phyloP scores from a whole-genome alignment of 306 rosid genomes.

The Neltuma alba region DNA sequence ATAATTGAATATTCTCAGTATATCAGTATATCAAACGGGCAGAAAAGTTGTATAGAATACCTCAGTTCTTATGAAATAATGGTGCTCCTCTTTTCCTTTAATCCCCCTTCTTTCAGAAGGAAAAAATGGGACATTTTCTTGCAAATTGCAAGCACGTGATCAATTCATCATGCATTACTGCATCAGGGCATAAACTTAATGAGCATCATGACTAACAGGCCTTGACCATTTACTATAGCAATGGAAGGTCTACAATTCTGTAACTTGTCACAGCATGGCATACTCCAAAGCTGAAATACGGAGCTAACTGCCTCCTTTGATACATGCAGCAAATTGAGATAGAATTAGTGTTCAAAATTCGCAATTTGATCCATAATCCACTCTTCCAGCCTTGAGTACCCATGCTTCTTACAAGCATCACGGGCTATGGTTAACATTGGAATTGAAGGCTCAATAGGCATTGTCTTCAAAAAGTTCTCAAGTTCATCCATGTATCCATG shows the following conservation, averaged over 20 bases:
- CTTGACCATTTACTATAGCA: not conserved
- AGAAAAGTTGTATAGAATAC: not conserved
- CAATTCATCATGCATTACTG: not conserved
- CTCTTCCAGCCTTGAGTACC: conserved; percentile 47
- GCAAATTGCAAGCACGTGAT: not conserved
- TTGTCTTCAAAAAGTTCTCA: conserved; percentile 56
- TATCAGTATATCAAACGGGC: not conserved
- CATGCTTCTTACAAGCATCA: conserved; percentile 55
- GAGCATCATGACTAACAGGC: not conserved
- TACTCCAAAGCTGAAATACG: conserved; percentile 18
- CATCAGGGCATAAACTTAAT: not conserved
- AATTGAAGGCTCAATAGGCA: conserved; percentile 69
- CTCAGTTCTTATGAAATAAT: not conserved
- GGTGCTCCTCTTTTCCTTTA: not conserved
- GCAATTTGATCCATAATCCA: conserved; percentile 53
- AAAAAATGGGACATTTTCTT: not conserved
- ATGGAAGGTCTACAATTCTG: not conserved
- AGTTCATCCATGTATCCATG: conserved; percentile 64
- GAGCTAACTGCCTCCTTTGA: not conserved
- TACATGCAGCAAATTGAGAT: not conserved
- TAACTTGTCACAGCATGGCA: not conserved
- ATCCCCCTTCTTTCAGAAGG: not conserved
- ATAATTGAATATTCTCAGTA: conserved; percentile 21
- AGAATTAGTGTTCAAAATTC: conserved; percentile 38
- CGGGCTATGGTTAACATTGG: conserved; percentile 58